Base-by-base conservation (phyloP, 2,329 filamentous ascomycete species). In the Curvularia hawaiiensis region DNA sequence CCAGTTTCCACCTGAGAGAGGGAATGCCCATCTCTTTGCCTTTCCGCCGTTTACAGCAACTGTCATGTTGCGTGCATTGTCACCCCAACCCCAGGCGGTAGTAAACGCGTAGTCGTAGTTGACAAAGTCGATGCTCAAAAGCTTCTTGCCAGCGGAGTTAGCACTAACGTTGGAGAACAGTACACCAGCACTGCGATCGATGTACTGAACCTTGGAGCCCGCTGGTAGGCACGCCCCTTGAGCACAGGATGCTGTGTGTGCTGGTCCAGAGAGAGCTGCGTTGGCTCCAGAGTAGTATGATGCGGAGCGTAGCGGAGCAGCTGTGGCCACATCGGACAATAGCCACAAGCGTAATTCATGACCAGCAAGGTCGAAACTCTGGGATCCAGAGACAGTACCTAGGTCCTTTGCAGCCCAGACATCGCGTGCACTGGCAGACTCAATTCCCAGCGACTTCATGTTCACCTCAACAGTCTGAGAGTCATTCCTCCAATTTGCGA, bases 1-100 rank as follows among this genome's bases (percentile, higher is more conserved):
- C 77, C 78, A 79, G 33, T 78, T 65, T 3, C 75, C 77, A 1
- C 77, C 77, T 5, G 74, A 76, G 16, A 79, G 56, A 1, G 78
- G 78, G 54, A 79, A 77, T 0, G 72, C 66, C 50, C 77, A 77
- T 43, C 69, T 62, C 62, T 74, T 73, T 0, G 71, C 66, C 22
- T 61, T 46, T 0, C 69, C 72, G 2, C 73, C 75, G 61, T 79
- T 79, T 12, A 79, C 74, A 28, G 66, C 64, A 33, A 79, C 64
- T 2, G 70, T 75, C 54, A 77, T 69, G 26, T 74, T 75, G 18
- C 77, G 64, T 10, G 70, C 69, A 43, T 79, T 79, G 14, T 67
- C 63, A 5, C 74, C 73, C 49, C 59, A 67, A 9, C 60, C 64
- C 66, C 70, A 74, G 0, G 73, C 67, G 31, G 75, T 77, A 0